Evolutionary conservation across 805 yeast species (phyloP), one percentile per base, ranked within the genome.

Genomic region (Debaryomyces hansenii): DNA sequence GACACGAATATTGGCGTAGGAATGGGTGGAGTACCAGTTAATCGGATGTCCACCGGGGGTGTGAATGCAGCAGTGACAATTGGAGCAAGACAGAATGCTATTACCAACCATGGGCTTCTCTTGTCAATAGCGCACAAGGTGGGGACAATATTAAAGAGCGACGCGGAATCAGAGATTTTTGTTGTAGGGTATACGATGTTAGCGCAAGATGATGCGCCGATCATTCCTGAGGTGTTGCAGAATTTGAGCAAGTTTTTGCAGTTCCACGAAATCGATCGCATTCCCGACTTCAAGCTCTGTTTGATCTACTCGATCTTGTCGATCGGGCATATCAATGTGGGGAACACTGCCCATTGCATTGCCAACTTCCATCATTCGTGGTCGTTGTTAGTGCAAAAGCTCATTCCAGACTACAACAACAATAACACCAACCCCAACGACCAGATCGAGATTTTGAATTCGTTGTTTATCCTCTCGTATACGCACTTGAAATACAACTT

Each of bases 231-330:
- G 34, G 16, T 31, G 16, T 31, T 31, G 34, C 14, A 31, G 14
- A 31, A 14, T 12, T 31, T 31, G 34, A 31, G 34, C 14, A 31
- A 31, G 34, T 31, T 31, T 31, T 31, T 31, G 14, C 34, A 31
- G 34, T 31, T 31, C 34, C 34, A 31, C 14, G 34, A 31, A 14
- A 14, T 14, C 16, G 34, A 31, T 6, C 14, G 16, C 16, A 43
- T 24, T 44, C 44, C 24, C 35, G 56, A 68, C 42, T 73, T 75
- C 48, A 72, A 70, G 43, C 47, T 62, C 16, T 69, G 70, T 20
- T 55, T 76, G 18, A 60, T 77, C 5, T 75, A 77, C 52, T 62
- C 78, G 5, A 60, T 79, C 1, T 50, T 79, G 4, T 69, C 82
- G 9, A 55, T 77, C 37, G 83, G 83, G 4, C 63, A 65, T 42